Evolutionary conservation across 805 yeast genomes (phyloP).

Genomic region (Candida gorgasii): DNA sequence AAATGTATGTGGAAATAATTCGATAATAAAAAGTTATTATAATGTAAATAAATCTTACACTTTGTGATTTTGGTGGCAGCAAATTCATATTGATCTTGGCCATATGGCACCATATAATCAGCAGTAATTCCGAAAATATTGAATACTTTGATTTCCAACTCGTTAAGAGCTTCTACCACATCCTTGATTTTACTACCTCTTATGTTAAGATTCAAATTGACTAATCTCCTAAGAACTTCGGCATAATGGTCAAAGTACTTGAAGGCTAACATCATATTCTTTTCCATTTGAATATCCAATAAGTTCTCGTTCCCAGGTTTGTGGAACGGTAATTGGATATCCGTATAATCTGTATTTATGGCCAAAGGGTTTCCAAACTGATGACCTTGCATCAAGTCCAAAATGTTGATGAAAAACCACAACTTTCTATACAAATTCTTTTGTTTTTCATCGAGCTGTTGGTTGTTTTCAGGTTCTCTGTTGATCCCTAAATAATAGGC

Average conservation of each 20-base stretch:
- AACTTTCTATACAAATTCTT: constrained; percentile 35
- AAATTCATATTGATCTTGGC: constrained; percentile 16
- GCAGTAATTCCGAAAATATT: constrained; percentile 29
- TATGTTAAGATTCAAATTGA: constrained; percentile 23
- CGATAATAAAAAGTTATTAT: constrained; percentile 28
- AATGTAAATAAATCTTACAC: constrained; percentile 28
- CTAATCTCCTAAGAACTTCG: constrained; percentile 26
- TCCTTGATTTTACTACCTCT: constrained; percentile 19
- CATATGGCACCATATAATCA: constrained; percentile 21
- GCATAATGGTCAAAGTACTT: constrained; percentile 30
- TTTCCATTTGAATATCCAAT: constrained; percentile 37
- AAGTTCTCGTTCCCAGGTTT: constrained; percentile 38
- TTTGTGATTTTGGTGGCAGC: constrained; percentile 25
- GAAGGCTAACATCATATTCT: constrained; percentile 31
- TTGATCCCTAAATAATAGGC: constrained; percentile 67
- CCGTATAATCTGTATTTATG: constrained; percentile 29
- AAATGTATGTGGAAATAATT: constrained; percentile 35
- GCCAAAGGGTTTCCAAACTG: constrained; percentile 36
- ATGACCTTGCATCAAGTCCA: constrained; percentile 31
- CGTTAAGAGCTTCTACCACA: constrained; percentile 24
- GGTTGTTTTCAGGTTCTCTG: constrained; percentile 57
- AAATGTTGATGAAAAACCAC: constrained; percentile 34
- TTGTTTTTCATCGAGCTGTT: constrained; percentile 22
- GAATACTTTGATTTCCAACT: constrained; percentile 36
- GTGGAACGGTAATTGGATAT: constrained; percentile 30